Evolutionary conservation across 2,329 filamentous ascomycete genomes (phyloP), one percentile per base, ranked within the genome.

Genomic region (Colletotrichum tofieldiae): DNA sequence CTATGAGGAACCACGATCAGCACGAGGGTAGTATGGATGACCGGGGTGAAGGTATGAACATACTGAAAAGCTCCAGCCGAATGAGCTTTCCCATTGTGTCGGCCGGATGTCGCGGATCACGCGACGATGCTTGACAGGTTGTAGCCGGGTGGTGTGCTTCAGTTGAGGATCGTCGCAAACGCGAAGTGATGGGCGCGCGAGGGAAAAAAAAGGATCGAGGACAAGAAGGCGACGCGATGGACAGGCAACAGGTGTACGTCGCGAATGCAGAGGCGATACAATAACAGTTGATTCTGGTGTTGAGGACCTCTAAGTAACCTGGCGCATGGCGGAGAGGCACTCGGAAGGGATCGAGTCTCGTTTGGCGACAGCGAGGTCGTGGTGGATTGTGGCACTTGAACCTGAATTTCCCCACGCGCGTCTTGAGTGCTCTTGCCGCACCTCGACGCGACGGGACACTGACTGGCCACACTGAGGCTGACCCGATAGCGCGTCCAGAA

Each of bases 71-170:
- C 87, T 98, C 96, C 64, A 99, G 91, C 74, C 95, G 93, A 79
- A 98, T 94, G 79, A 99, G 92, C 85, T 98, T 98, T 76, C 96
- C 96, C 96, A 99, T 98, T 75, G 82, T 92, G 85, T 82, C 76
- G 72, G 69, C 58, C 65, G 55, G 55, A 55, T 67, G 65, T 70
- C 59, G 70, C 59, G 47, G 6, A 7, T 16, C 37, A 55, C 54
- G 65, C 72, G 73, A 73, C 54, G 47, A 55, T 39, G 14, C 32
- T 45, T 26, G 20, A 26, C 32, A 69, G 35, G 39, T 16, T 29
- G 35, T 47, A 11, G 12, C 35, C 26, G 56, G 60, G 55, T 59
- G 23, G 39, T n/a, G 51, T 55, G 29, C 47, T 61, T 59, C 18
- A 18, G 29, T 62, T 29, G 60, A 45, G 52, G 49, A 49, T 58